These are phyloP conservation scores for Ogataea parapolymorpha DNA, from an alignment of 805 yeast species.

Conservation along the genomic window DNA sequence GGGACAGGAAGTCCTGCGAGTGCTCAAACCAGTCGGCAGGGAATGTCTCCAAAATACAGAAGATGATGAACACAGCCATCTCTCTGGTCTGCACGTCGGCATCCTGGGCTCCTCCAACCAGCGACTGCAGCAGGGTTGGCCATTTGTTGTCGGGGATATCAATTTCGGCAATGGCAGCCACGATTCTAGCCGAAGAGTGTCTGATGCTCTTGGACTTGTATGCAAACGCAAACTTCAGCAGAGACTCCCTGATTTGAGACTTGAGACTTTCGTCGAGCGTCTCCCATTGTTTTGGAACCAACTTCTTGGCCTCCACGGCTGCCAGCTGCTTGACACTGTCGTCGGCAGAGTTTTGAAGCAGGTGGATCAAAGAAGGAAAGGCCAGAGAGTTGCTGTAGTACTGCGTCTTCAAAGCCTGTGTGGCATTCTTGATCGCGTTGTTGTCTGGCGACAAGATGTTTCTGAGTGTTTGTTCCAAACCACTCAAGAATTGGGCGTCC, in stretches of 20 bases:
- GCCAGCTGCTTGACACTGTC: constrained; percentile 83
- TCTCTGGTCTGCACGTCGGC: constrained; percentile 56
- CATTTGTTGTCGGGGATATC: constrained; percentile 68
- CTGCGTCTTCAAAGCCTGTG: constrained; percentile 66
- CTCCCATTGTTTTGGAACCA: constrained; percentile 70
- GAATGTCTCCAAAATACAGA: constrained; percentile 71
- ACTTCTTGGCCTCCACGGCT: constrained; percentile 94
- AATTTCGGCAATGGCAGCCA: constrained; percentile 76
- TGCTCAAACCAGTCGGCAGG: constrained; percentile 55
- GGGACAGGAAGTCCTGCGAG: constrained; percentile 62
- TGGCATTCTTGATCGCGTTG: constrained; percentile 77
- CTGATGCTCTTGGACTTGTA: constrained; percentile 66
- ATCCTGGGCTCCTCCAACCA: constrained; percentile 65
- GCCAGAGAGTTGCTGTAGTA: constrained; percentile 69
- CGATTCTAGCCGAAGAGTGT: constrained; percentile 86
- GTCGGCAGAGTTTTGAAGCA: constrained; percentile 66
- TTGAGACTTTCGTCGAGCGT: constrained; percentile 46
- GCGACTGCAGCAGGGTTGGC: constrained; percentile 70
- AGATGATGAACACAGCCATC: constrained; percentile 76
- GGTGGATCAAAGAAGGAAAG: constrained; percentile 78
- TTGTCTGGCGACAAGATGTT: constrained; percentile 82
- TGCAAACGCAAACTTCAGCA: constrained; percentile 65
- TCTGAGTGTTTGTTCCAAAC: constrained; percentile 74
- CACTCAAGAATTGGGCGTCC: constrained; percentile 68
- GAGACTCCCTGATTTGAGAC: constrained; percentile 60